Evolutionary conservation across 2,329 filamentous ascomycete species (phyloP), one percentile per base, ranked within the genome.

Genomic region (Orbilia javanica): DNA sequence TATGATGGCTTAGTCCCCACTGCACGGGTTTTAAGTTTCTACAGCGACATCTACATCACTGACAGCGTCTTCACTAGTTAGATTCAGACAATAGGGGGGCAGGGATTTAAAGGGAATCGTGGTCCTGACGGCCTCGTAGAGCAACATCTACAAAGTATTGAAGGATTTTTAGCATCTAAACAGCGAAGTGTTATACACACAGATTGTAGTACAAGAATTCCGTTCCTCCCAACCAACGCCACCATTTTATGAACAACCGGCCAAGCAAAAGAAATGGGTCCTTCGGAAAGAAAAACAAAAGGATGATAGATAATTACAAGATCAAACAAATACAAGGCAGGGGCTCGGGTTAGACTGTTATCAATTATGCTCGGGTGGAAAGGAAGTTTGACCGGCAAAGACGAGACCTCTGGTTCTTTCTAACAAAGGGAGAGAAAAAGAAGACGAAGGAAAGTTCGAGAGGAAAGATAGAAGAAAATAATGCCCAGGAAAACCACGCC

Each of bases 171-270:
- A 55, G 15, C 31, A 57, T 44, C 15, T 53, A 52, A 39, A 68
- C 34, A 39, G 42, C 52, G 31, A 27, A 44, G 50, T 69, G 50
- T 55, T 55, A 69, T 55, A 55, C 65, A 69, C 55, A 53, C 42
- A 48, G 8, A 29, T 39, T 60, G 18, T 60, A 42, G 39, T 60
- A 60, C 55, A 60, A 42, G 11, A 60, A 18, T 57, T 36, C 52
- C 29, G 31, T 57, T 57, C 44, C 39, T 39, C 46, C 69, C 69
- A 66, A 42, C 60, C 29, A 73, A 66, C 69, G 69, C 69, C 69
- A 60, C 52, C 8, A 31, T 36, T 66, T 50, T 39, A 55, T 39
- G 22, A 46, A 46, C 10, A 60, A 42, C 55, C 18, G 27, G 13
- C 55, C 18, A 29, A 60, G 10, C 20, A 42, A 27, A 60, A 3